These are phyloP conservation scores for Flaveria floridana DNA, from an alignment of 140 eudicot species.

Conservation along the genomic window DNA sequence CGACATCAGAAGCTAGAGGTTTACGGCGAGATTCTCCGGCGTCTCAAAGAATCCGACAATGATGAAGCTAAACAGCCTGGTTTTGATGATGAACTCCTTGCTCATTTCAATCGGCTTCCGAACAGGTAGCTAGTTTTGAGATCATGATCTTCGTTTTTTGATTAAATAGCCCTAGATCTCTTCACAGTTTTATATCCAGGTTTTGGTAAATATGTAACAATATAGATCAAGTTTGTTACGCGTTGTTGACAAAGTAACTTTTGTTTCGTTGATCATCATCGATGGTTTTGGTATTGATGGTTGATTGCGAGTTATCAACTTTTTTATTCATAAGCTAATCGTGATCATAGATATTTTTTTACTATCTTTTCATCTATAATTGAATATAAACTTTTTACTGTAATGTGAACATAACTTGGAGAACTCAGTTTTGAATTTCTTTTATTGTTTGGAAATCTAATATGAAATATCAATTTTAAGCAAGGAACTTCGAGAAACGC, in stretches of 20 bases:
- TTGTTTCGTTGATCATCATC: slow-evolving; percentile 16
- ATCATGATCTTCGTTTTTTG: neutral
- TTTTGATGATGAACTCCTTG: slow-evolving; percentile 87
- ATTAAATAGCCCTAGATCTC: slow-evolving; percentile 1
- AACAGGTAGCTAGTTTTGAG: slow-evolving; percentile 41
- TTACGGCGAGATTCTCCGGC: slow-evolving; percentile 75
- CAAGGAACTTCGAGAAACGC: no score
- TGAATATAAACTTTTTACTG: neutral
- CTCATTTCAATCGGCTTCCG: slow-evolving; percentile 90
- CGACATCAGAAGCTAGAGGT: slow-evolving; percentile 78
- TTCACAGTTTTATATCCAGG: neutral
- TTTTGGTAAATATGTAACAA: neutral
- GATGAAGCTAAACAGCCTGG: slow-evolving; percentile 62
- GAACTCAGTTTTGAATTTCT: slow-evolving; percentile 4
- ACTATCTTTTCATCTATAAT: neutral
- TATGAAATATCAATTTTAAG: neutral
- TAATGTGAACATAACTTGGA: slow-evolving; percentile 19
- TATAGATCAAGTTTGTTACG: neutral
- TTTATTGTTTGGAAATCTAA: slow-evolving; percentile 8
- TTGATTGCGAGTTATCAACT: neutral
- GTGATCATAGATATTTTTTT: slow-evolving; percentile 12
- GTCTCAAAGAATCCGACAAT: slow-evolving; percentile 58
- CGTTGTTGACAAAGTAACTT: neutral
- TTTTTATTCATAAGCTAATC: slow-evolving; percentile 4
- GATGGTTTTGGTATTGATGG: neutral